Conservation (phyloP, 257 asterid genomes). For the Solanum medicagineum region DNA sequence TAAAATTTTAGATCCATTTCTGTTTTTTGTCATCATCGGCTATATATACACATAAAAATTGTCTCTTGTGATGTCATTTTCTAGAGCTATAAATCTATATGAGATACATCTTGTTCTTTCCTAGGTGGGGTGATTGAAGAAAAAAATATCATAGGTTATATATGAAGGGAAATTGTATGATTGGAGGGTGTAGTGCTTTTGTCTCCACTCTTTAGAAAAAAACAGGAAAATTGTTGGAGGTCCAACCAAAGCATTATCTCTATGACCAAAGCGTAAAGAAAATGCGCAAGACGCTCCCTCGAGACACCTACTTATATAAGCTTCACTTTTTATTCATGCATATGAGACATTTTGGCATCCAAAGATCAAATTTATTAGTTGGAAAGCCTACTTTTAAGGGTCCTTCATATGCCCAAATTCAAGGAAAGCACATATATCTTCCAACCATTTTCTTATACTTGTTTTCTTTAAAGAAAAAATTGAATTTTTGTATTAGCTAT, state of each 20-base stretch:
- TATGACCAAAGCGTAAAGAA: constrained; percentile 14
- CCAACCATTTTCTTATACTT: neutral
- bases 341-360: constrained; percentile 24
- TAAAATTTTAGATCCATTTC: neutral
- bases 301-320: neutral
- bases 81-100: neutral
- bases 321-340: constrained; percentile 26
- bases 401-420: neutral
- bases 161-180: constrained; percentile 13
- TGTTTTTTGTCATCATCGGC: neutral
- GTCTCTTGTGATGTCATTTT: neutral
- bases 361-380: constrained; percentile 27
- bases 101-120: neutral
- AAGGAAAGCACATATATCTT: neutral
- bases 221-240: constrained; percentile 22
- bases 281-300: constrained; percentile 59
- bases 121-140: constrained; percentile 1
- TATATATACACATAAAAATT: neutral
- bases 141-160: neutral
- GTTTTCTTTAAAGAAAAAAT: neutral
- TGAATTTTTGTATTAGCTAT: neutral
- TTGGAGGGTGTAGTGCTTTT: constrained; percentile 45
- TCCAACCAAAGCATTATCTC: constrained; percentile 30
- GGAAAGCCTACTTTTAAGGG: constrained; percentile 31
- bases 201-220: constrained; percentile 46